A percentile compares a stretch with the other conserved stretches of the same genome.
Conservation (phyloP, 164 flowering plant genomes). For the Tetracentron sinense region DNA sequence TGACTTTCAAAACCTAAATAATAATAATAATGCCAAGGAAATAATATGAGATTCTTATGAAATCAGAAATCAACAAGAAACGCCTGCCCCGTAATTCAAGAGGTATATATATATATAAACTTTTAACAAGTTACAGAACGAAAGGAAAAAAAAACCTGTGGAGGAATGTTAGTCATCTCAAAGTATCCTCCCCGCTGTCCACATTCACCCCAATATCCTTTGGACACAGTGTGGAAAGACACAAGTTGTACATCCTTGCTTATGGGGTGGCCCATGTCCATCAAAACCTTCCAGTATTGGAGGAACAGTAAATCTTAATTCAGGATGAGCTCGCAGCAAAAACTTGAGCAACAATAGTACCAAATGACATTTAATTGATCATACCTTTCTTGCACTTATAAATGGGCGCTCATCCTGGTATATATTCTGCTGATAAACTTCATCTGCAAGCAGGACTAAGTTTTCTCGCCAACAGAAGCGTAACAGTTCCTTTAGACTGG, state of each 20-base stretch:
- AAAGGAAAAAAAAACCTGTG: constrained; percentile 52
- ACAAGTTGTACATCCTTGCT: constrained; percentile 91
- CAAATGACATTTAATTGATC: not conserved
- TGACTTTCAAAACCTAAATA: no score
- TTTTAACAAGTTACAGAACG: not conserved
- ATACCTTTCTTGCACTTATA: constrained; percentile 86
- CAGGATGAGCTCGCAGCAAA: not conserved
- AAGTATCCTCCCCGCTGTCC: constrained; percentile 98
- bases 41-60: no score
- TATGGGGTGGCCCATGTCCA: constrained; percentile 88
- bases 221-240: constrained; percentile 96
- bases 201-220: constrained; percentile 98
- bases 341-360: not conserved
- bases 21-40: no score
- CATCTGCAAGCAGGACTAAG: constrained; percentile 85
- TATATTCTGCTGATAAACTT: constrained; percentile 95
- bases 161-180: constrained; percentile 97
- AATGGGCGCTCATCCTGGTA: constrained; percentile 97
- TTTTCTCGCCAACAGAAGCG: constrained; percentile 67
- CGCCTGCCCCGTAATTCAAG: no score
- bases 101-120: not conserved
- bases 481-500: constrained; percentile 70
- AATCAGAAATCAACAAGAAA: no score
- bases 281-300: constrained; percentile 52
- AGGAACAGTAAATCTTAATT: not conserved